Evolutionary conservation across 148 eudicot genomes (phyloP).

Genomic region (Vaccinium vitisidaea): DNA sequence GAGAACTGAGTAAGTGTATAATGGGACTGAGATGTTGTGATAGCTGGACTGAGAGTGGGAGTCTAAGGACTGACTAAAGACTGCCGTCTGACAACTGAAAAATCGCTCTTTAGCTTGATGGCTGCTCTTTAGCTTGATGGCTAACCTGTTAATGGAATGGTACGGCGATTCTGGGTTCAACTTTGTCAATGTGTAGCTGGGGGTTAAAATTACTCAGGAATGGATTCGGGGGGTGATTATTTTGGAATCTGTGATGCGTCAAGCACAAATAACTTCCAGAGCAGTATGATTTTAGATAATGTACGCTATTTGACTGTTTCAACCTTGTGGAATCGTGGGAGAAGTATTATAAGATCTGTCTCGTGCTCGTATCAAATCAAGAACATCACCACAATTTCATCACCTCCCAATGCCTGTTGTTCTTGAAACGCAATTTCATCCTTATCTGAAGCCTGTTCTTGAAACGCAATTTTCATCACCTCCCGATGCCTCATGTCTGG

Average conservation of each 20-base stretch:
- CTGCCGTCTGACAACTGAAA: neutral
- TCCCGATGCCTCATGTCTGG: too few relatives aligned
- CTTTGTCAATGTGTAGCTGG: neutral
- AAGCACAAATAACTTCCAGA: too few relatives aligned
- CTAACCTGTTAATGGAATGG: neutral
- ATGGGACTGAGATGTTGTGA: neutral
- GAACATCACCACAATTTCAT: too few relatives aligned
- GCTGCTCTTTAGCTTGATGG: neutral
- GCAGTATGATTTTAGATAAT: too few relatives aligned
- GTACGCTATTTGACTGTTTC: too few relatives aligned
- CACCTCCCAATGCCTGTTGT: too few relatives aligned
- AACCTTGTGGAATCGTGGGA: too few relatives aligned
- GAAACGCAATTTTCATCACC: too few relatives aligned
- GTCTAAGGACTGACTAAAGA: neutral
- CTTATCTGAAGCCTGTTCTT: too few relatives aligned
- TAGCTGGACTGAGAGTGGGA: neutral
- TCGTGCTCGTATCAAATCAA: too few relatives aligned
- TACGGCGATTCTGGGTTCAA: neutral
- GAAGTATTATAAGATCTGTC: too few relatives aligned
- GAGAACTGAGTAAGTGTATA: neutral
- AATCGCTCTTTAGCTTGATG: neutral
- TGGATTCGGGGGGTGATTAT: neutral
- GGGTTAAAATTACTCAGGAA: neutral
- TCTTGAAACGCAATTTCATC: too few relatives aligned
- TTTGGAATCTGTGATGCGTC: neutral